Conservation (phyloP, 1,139 yeast genomes). For the Saccharomyces hybrid region DNA sequence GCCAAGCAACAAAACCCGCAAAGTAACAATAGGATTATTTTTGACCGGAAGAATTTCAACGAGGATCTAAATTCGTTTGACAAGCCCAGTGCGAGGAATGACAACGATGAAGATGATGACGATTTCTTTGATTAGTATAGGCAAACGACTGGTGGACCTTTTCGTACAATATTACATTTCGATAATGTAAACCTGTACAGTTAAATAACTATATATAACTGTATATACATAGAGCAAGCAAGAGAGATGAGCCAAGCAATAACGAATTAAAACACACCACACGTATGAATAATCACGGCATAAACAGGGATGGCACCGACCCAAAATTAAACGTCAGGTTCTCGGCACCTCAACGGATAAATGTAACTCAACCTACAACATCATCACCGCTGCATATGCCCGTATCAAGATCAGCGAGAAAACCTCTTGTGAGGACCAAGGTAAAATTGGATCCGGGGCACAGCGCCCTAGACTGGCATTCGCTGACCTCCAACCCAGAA, state of each 20-base stretch:
- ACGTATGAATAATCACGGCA: background rate
- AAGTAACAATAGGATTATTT: constrained; percentile 53
- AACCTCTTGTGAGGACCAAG: constrained; percentile 15
- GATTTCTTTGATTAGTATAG: constrained; percentile 35
- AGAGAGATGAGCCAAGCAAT: background rate
- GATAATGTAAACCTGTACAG: no score
- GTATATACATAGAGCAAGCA: background rate
- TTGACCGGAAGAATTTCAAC: constrained; percentile 37
- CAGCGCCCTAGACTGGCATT: constrained; percentile 31
- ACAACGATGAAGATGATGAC: constrained; percentile 31
- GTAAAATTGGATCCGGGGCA: constrained; percentile 29
- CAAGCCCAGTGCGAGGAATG: constrained; percentile 26
- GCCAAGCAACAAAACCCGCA: constrained; percentile 68
- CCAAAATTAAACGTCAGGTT: background rate
- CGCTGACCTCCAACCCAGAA: constrained; percentile 7
- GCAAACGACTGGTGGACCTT: background rate
- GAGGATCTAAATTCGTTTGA: constrained; percentile 24
- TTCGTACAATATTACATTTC: background rate
- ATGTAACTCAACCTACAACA: background rate
- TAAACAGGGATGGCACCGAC: background rate
- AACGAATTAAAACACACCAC: background rate
- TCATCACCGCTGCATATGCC: constrained; percentile 4
- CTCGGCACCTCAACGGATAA: background rate
- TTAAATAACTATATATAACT: no score
- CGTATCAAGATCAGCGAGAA: constrained; percentile 11